A percentile compares a stretch with the other conserved stretches of the same genome.
Evolutionary conservation across 148 eudicot genomes (phyloP).

Genomic region (Polygonum aviculare): DNA sequence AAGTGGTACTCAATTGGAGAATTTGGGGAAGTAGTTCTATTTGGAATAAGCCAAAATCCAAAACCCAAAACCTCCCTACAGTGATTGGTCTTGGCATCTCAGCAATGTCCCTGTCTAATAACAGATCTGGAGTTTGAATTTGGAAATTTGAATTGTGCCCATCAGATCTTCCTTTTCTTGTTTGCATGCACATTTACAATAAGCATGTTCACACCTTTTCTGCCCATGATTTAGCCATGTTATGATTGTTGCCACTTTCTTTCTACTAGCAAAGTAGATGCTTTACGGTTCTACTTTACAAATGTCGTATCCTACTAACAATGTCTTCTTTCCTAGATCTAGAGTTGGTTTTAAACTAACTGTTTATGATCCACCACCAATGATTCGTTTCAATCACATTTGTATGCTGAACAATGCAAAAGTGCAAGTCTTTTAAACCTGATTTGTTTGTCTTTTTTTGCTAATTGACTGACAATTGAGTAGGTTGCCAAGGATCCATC

Average conservation of each 20-base stretch:
- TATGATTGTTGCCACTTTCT: background rate
- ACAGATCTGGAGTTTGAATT: background rate
- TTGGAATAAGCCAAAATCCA: no score
- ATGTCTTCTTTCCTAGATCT: background rate
- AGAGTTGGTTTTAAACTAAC: background rate
- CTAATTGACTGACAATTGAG: slow-evolving; percentile 8
- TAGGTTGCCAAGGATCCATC: slow-evolving; percentile 64
- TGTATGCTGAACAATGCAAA: background rate
- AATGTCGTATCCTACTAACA: background rate
- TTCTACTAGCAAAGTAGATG: background rate
- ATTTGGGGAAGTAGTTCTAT: background rate
- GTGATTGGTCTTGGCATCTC: background rate
- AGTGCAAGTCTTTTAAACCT: background rate
- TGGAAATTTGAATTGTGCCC: background rate
- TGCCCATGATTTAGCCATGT: background rate
- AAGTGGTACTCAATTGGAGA: background rate
- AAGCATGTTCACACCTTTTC: background rate
- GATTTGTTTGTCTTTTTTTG: background rate
- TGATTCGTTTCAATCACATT: background rate
- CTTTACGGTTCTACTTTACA: background rate
- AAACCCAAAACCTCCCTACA: no score
- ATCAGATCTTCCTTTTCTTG: background rate
- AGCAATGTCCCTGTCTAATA: background rate
- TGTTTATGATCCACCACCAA: background rate
- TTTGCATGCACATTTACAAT: background rate